Conservation (phyloP, 768 basidiomycete species). For the Leucosporidium creatinivorum region DNA sequence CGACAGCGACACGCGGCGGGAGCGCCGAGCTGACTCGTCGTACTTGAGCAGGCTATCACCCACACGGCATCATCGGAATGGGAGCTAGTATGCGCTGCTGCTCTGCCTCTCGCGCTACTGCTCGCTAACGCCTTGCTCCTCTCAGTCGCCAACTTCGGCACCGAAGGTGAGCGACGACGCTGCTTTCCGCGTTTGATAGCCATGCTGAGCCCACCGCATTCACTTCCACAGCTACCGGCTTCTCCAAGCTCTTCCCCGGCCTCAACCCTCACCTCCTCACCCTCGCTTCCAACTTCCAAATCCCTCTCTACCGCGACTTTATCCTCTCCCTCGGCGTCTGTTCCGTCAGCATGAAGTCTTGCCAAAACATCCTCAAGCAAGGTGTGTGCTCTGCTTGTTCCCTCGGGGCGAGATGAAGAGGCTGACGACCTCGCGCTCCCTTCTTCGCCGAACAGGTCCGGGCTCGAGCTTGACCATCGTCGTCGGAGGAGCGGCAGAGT, state of each 20-base stretch:
- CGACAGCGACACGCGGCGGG: too few species aligned
- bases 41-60: slow-evolving; percentile 63
- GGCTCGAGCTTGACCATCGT: slow-evolving; percentile 78
- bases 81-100: slow-evolving; percentile 45
- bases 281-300: slow-evolving; percentile 70
- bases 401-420: too few species aligned
- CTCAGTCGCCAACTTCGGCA: slow-evolving; percentile 79
- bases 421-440: background rate
- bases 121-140: slow-evolving; percentile 43
- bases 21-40: background rate
- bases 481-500: slow-evolving; percentile 92
- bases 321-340: slow-evolving; percentile 65
- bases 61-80: slow-evolving; percentile 99
- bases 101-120: background rate
- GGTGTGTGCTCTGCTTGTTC: slow-evolving; percentile 43
- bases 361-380: slow-evolving; percentile 69
- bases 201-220: background rate
- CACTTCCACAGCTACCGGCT: slow-evolving; percentile 63
- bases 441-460: slow-evolving; percentile 40
- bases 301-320: slow-evolving; percentile 90
- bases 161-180: slow-evolving; percentile 56
- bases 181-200: background rate
- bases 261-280: slow-evolving; percentile 90
- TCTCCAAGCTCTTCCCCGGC: slow-evolving; percentile 81
- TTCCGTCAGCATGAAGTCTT: slow-evolving; percentile 83